phyloP scores from a whole-genome alignment of 2,329 filamentous ascomycete genomes.

The Chaetomiaceae sp. region DNA sequence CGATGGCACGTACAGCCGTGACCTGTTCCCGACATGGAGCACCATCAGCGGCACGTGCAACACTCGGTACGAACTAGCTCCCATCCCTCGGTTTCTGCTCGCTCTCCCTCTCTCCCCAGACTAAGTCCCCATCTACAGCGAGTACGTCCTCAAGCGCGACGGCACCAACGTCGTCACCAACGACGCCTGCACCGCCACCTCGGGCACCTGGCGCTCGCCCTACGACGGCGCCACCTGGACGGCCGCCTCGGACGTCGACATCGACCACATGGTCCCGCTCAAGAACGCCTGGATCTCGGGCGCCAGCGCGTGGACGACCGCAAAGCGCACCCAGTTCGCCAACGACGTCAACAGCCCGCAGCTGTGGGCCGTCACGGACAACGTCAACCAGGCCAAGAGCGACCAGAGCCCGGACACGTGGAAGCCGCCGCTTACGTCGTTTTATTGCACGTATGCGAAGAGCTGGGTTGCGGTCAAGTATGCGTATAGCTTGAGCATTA shows the following conservation, averaged over 20 bases:
- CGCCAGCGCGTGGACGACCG: slow-evolving; percentile 66
- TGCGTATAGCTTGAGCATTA: slow-evolving; percentile 65
- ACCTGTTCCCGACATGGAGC: slow-evolving; percentile 68
- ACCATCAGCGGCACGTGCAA: slow-evolving; percentile 64
- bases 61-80: slow-evolving; percentile 45
- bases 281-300: slow-evolving; percentile 79
- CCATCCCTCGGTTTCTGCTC: neutral
- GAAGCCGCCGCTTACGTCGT: slow-evolving; percentile 65
- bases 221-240: slow-evolving; percentile 73
- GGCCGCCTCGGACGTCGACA: slow-evolving; percentile 65
- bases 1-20: slow-evolving; percentile 57
- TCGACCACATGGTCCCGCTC: slow-evolving; percentile 79
- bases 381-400: slow-evolving; percentile 70
- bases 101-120: neutral
- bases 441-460: slow-evolving; percentile 74
- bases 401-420: slow-evolving; percentile 69
- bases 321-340: slow-evolving; percentile 63
- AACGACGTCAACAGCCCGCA: slow-evolving; percentile 75
- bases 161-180: slow-evolving; percentile 58
- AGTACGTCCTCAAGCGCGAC: slow-evolving; percentile 70
- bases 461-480: slow-evolving; percentile 77
- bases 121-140: slow-evolving; percentile 34
- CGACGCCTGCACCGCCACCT: slow-evolving; percentile 57
- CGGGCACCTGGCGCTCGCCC: slow-evolving; percentile 65
- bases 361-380: slow-evolving; percentile 73